phyloP scores from a whole-genome alignment of 106 monocot genomes.

The Dendrobium chrysotoxum region DNA sequence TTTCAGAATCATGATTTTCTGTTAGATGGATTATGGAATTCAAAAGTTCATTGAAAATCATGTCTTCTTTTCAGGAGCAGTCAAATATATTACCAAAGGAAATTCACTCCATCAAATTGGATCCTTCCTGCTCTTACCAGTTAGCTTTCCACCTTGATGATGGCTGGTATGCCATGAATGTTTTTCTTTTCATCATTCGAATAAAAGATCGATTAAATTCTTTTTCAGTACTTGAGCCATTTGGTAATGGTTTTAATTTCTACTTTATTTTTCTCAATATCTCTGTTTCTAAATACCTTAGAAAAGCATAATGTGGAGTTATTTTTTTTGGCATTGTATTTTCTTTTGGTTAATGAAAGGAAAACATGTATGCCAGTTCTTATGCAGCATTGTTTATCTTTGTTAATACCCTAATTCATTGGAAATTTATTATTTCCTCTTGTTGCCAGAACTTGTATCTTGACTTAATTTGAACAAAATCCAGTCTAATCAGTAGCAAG shows the following conservation, averaged over 20 bases:
- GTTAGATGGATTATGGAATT: neutral
- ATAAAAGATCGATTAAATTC: neutral
- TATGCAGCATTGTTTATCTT: neutral
- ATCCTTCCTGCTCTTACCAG: slow-evolving; percentile 75
- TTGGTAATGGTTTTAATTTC: neutral
- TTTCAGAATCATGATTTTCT: neutral
- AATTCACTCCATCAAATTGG: slow-evolving; percentile 68
- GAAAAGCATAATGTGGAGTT: neutral
- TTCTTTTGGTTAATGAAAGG: neutral
- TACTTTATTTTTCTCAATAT: neutral
- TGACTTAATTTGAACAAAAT: neutral
- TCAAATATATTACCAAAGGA: slow-evolving; percentile 56
- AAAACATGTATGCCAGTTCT: neutral
- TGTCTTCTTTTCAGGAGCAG: slow-evolving; percentile 62
- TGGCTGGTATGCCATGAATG: slow-evolving; percentile 65
- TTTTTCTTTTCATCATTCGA: slow-evolving; percentile 2
- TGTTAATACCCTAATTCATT: neutral
- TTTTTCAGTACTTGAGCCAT: neutral
- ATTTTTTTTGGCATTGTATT: neutral
- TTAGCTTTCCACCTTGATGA: slow-evolving; percentile 95
- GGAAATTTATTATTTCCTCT: neutral
- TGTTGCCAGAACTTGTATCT: neutral
- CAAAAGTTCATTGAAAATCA: neutral
- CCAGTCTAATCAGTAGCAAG: neutral
- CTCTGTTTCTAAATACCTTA: neutral